A percentile compares a stretch with the other conserved stretches of the same genome.
Evolutionary conservation across 148 eudicot genomes (phyloP).

Genomic region (Rhododendron simsii): DNA sequence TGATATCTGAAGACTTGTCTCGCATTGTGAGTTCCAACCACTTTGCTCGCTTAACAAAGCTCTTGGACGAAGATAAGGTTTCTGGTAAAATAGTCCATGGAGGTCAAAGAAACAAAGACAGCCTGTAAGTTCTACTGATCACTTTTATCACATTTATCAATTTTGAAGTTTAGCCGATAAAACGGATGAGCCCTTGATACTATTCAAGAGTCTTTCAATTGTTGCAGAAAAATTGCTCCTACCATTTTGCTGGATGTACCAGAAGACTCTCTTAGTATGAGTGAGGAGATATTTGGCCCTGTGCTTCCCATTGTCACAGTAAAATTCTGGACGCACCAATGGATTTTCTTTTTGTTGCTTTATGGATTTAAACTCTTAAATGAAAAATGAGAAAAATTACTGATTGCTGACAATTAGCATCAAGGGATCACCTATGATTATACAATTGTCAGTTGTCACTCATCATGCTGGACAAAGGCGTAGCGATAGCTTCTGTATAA

Average conservation of each 20-base stretch:
- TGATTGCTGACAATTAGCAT: not conserved
- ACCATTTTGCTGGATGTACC: conserved; percentile 60
- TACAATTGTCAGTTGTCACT: not conserved
- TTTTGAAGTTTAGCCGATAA: not conserved
- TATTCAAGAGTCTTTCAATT: not conserved
- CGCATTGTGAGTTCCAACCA: conserved; percentile 50
- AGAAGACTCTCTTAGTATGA: conserved; percentile 56
- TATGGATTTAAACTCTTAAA: not conserved
- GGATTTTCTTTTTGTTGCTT: not conserved
- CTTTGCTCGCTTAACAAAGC: conserved; percentile 42
- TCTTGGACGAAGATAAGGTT: conserved; percentile 54
- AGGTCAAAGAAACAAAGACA: conserved; percentile 45
- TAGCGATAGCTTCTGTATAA: not conserved
- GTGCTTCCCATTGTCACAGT: conserved; percentile 67
- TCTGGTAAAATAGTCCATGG: conserved; percentile 49
- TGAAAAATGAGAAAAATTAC: not conserved
- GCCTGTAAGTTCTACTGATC: conserved; percentile 31
- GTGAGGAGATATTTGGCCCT: conserved; percentile 74
- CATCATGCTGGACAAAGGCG: not conserved
- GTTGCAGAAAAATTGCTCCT: conserved; percentile 57
- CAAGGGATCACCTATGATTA: not conserved
- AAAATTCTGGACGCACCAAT: conserved; percentile 2
- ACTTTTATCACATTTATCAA: not conserved
- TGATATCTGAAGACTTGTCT: conserved; percentile 43
- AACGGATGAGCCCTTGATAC: not conserved